A percentile compares a stretch with the other conserved stretches of the same genome.
Conservation (phyloP, 116 monocot genomes). For the Phalaenopsis hybrid region DNA sequence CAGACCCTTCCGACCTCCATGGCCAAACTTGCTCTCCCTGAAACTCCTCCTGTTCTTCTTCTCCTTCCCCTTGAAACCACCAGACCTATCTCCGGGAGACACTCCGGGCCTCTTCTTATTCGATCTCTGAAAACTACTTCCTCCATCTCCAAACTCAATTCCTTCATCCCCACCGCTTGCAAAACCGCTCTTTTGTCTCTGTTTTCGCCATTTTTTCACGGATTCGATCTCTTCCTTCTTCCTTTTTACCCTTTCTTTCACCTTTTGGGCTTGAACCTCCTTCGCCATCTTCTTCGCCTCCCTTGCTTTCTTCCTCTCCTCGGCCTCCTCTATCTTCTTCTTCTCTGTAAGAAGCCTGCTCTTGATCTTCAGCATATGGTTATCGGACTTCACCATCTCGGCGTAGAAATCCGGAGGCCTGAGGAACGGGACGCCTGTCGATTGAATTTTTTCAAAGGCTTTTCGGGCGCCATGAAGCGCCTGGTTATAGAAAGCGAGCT, state of each 20-base stretch:
- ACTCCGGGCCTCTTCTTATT: conserved; percentile 51
- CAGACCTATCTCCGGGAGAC: conserved; percentile 65
- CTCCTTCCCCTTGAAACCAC: conserved; percentile 32
- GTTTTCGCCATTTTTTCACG: conserved; percentile 92
- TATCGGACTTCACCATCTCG: conserved; percentile 86
- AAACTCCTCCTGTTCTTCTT: conserved; percentile 38
- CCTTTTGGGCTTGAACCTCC: conserved; percentile 73
- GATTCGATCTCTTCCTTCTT: conserved; percentile 83
- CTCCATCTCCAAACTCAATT: conserved; percentile 30
- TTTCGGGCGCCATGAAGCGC: conserved; percentile 60
- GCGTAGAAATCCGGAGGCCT: conserved; percentile 84
- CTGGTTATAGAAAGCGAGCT: conserved; percentile 78
- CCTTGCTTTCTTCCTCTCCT: conserved; percentile 84
- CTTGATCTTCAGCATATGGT: conserved; percentile 85
- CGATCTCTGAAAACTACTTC: conserved; percentile 24
- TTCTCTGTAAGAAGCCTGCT: conserved; percentile 59
- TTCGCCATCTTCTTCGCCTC: conserved; percentile 80
- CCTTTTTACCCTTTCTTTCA: conserved; percentile 62
- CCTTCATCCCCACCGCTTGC: conserved; percentile 37
- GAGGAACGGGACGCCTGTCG: conserved; percentile 58
- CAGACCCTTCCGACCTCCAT: conserved; percentile 75
- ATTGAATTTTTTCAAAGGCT: conserved; percentile 58
- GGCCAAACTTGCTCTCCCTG: conserved; percentile 65
- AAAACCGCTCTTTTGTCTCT: conserved; percentile 75
- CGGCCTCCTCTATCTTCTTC: conserved; percentile 81